Evolutionary conservation across 139 green algal genomes (phyloP), one percentile per base, ranked within the genome.

Genomic region (Pedinophyceae sp.): DNA sequence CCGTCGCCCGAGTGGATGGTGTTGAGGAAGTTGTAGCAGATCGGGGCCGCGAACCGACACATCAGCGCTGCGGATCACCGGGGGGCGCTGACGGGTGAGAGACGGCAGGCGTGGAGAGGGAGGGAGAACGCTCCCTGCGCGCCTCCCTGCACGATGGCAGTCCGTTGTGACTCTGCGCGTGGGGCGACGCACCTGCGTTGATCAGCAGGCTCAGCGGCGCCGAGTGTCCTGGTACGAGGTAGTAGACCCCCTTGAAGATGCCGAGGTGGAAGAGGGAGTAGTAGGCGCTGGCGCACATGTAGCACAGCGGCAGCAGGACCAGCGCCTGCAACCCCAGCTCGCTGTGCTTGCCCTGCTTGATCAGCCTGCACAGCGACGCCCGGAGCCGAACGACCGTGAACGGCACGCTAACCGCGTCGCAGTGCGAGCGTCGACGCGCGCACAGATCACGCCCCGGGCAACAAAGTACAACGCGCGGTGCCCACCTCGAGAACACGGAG

Each of bases 11-110:
- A 76, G 49, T 73, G 78, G 27, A 87, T 67, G 51, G 88, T 75
- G 62, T 85, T 78, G 51, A 93, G 76, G 60, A 89, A 89, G 72
- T 95, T 98, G 76, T 86, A 97, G 54, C 71, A 86, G 15, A 94
- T 79, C 27, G 90, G 84, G 1, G 89, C 79, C 2, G 87, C 83
- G 62, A 95, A 96, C 27, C 89, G 78, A 56, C 73, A 86, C 62
- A 88, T 79, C 49, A 89, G 72, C 22, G 59, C 65, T 40, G 73
- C 74, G 62, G 87, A 87, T 50, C 52, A 55, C n/a, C n/a, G n/a
- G n/a, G n/a, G n/a, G n/a, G n/a, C n/a, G n/a, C n/a, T 16, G 27
- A 52, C 52, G 30, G 34, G 10, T 13, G 18, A 25, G 15, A 30
- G 15, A 15, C 17, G 15, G 15, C 15, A 25, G 15, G 15, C 48